These are phyloP conservation scores for Chlorella sp. DNA, from an alignment of 139 green algal species.

Conservation along the genomic window DNA sequence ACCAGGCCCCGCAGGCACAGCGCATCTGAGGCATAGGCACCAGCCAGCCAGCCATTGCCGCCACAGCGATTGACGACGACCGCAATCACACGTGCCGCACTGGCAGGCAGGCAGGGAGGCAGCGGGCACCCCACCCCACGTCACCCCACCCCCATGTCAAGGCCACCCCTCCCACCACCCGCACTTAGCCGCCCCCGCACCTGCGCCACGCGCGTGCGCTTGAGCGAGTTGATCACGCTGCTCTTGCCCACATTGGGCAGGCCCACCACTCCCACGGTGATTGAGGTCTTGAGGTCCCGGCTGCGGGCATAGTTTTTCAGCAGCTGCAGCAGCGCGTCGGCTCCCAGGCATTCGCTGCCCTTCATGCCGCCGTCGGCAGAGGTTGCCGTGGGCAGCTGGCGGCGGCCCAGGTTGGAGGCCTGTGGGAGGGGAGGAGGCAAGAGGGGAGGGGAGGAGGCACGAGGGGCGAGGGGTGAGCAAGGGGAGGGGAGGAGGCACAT, in stretches of 20 bases:
- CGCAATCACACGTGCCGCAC: too few species aligned
- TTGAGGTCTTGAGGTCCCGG: conserved; percentile 85
- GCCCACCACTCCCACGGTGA: conserved; percentile 97
- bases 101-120: too few species aligned
- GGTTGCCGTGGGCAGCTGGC: conserved; percentile 30
- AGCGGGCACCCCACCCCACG: too few species aligned
- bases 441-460: background rate
- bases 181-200: conserved; percentile 43
- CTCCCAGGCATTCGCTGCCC: conserved; percentile 65
- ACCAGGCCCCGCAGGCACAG: too few species aligned
- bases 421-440: background rate
- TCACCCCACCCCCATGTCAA: background rate
- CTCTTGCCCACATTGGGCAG: conserved; percentile 99
- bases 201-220: conserved; percentile 84
- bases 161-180: background rate
- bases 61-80: too few species aligned
- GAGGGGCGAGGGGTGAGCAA: background rate
- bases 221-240: conserved; percentile 97
- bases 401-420: conserved; percentile 53
- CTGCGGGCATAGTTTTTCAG: conserved; percentile 96
- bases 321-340: conserved; percentile 96
- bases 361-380: conserved; percentile 30
- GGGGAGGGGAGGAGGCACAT: too few species aligned
- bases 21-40: too few species aligned
- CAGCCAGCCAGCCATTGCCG: too few species aligned